Base-by-base conservation (phyloP, 352 stramenopile species). In the Globisporangium recalcitrans region DNA sequence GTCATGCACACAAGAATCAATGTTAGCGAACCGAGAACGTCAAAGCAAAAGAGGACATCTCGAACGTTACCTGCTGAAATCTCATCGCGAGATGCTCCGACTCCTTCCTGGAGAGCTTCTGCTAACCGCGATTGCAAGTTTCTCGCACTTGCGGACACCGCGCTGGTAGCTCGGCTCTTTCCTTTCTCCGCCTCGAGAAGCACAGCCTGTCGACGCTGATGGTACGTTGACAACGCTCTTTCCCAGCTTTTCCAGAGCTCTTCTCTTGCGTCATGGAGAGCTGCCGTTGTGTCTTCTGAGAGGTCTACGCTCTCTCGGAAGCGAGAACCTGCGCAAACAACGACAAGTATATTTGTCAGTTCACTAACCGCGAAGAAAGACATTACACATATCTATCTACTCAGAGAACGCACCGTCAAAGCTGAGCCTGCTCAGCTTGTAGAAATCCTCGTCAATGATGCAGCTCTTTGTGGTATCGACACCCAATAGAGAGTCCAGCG, bases 391-490 rank as follows among this genome's bases (percentile, higher is more conserved):
- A 56, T n/a, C 14, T n/a, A n/a, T n/a, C n/a, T n/a, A n/a, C n/a
- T 48, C 32, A 40, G 11, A 46, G 1, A 55, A 52, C 49, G 11
- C 27, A 32, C 26, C 29, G 9, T 68, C 32, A 16, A 19, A 42
- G 4, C 24, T 29, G 19, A 61, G 62, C 22, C 31, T 38, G 34
- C 21, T 51, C 2, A 60, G 24, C 3, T 58, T 62, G 58, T 79
- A 79, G 36, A 82, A 78, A 22, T 61, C 26, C 4, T 71, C 58
- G 29, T 73, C 74, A 52, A 83, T 65, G 44, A 85, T 70, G 32
- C 59, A 77, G 53, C 74, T 85, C 55, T 63, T 61, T 27, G 64
- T 65, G 32, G 82, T 59, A 51, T 85, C 74, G 11, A 83, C 40
- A 19, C 74, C 74, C 10, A 85, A 26, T 29, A 72, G 59, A 13